A percentile compares a stretch with the other conserved stretches of the same genome.
Evolutionary conservation across 805 yeast genomes (phyloP).

Genomic region (Starmerella riodocensis): DNA sequence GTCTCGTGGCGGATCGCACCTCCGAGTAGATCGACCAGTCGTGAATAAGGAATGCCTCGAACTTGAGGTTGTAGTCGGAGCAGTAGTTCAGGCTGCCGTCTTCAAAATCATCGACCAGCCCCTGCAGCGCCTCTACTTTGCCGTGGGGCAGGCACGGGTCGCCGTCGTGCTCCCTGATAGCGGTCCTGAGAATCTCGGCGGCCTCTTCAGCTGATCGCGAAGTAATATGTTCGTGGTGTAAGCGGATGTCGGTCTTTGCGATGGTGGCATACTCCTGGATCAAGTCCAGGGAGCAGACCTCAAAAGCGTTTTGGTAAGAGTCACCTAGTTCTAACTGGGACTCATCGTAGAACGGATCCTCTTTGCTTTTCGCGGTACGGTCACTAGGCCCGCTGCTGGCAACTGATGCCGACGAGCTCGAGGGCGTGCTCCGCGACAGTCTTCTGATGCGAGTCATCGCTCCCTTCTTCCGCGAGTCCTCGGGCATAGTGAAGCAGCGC

Average conservation of each 20-base stretch:
- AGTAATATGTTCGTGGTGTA: slow-evolving; percentile 5
- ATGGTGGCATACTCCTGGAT: slow-evolving; percentile 8
- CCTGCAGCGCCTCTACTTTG: slow-evolving; percentile 4
- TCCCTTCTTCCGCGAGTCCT: too few species aligned
- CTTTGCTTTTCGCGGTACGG: too few species aligned
- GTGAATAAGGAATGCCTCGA: slow-evolving; percentile 34
- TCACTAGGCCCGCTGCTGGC: too few species aligned
- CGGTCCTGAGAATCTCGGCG: slow-evolving; percentile 30
- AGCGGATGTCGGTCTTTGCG: not conserved
- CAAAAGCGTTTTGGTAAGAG: slow-evolving; percentile 5
- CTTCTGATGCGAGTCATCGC: too few species aligned
- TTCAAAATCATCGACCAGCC: not conserved
- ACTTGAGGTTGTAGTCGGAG: slow-evolving; percentile 16
- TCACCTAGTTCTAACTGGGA: too few species aligned
- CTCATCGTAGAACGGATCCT: too few species aligned
- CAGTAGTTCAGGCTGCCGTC: slow-evolving; percentile 5
- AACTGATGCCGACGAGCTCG: too few species aligned
- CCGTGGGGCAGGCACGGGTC: slow-evolving; percentile 32
- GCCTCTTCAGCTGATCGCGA: slow-evolving; percentile 30
- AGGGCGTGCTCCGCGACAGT: too few species aligned
- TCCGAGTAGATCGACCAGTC: slow-evolving; percentile 48
- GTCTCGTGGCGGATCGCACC: slow-evolving; percentile 43
- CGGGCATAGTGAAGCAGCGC: too few species aligned
- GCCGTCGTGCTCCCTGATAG: slow-evolving; percentile 32
- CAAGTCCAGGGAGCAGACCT: slow-evolving; percentile 3